A percentile compares a stretch with the other conserved stretches of the same genome.
These are phyloP conservation scores for Sutorius australiensis DNA, from an alignment of 768 basidiomycete genomes.

Conservation along the genomic window DNA sequence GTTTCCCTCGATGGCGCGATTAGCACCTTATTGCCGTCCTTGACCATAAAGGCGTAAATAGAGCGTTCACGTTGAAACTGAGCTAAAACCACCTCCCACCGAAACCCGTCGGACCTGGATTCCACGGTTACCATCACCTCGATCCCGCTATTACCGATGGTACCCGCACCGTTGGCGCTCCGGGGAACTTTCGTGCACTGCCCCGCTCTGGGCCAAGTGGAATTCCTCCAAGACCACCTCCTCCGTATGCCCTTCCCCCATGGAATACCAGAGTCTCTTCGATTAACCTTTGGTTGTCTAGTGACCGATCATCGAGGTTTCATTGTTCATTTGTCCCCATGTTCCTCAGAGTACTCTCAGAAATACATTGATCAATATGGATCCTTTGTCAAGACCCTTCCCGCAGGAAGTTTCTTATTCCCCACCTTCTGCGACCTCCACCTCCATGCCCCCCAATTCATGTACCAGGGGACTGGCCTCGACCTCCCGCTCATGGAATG, in stretches of 20 bases:
- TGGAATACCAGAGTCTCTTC: not conserved
- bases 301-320: constrained; percentile 40
- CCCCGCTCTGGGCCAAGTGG: constrained; percentile 47
- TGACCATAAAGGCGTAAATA: not conserved
- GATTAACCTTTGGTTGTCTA: constrained; percentile 15
- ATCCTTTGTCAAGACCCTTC: constrained; percentile 33
- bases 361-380: constrained; percentile 25
- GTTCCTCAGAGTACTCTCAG: constrained; percentile 34
- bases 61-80: too few species aligned
- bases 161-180: constrained; percentile 22
- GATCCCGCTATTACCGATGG: constrained; percentile 7
- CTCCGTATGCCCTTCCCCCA: constrained; percentile 36
- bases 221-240: constrained; percentile 54
- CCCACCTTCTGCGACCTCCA: constrained; percentile 83
- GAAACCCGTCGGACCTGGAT: not conserved
- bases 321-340: constrained; percentile 48
- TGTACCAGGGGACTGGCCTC: constrained; percentile 84
- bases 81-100: not conserved
- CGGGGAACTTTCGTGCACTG: constrained; percentile 59
- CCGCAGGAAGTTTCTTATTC: constrained; percentile 60
- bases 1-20: not conserved
- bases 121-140: not conserved
- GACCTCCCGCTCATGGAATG: constrained; percentile 83
- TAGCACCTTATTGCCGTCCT: not conserved
- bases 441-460: constrained; percentile 84